phyloP scores from a whole-genome alignment of 2,329 filamentous ascomycete genomes.

The Drechmeria coniospora region DNA sequence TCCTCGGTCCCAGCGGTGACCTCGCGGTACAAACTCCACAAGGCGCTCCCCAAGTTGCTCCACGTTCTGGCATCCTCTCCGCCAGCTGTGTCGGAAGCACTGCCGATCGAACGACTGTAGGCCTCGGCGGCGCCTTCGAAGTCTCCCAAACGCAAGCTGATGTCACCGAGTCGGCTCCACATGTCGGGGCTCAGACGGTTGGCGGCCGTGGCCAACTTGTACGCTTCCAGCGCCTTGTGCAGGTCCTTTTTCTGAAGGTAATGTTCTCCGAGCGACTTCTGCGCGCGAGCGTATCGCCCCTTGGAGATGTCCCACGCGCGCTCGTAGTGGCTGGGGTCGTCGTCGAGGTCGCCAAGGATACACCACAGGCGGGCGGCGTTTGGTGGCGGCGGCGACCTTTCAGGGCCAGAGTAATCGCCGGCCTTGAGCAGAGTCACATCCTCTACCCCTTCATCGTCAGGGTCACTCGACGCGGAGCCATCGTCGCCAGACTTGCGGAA shows the following conservation, averaged over 20 bases:
- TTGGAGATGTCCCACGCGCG: slow-evolving; percentile 80
- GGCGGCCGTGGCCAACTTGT: slow-evolving; percentile 58
- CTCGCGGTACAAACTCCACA: slow-evolving; percentile 54
- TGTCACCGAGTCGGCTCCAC: slow-evolving; percentile 86
- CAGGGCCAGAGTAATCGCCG: slow-evolving; percentile 41
- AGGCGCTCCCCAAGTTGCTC: slow-evolving; percentile 81
- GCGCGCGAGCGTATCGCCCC: slow-evolving; percentile 68
- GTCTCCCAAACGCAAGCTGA: slow-evolving; percentile 59
- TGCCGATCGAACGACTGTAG: slow-evolving; percentile 66
- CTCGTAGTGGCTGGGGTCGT: slow-evolving; percentile 59
- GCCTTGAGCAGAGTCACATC: slow-evolving; percentile 42
- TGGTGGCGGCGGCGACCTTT: slow-evolving; percentile 52
- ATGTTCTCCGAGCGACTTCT: slow-evolving; percentile 70
- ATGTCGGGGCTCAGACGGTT: slow-evolving; percentile 70
- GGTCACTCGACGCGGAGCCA: slow-evolving; percentile 16
- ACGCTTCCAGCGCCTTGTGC: slow-evolving; percentile 58
- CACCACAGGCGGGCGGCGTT: slow-evolving; percentile 84
- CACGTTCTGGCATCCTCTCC: slow-evolving; percentile 84
- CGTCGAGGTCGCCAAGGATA: slow-evolving; percentile 81
- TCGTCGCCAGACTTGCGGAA: slow-evolving; percentile 45
- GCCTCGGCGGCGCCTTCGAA: slow-evolving; percentile 71
- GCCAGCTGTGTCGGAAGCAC: slow-evolving; percentile 44
- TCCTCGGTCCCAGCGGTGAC: slow-evolving; percentile 20
- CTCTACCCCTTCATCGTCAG: slow-evolving; percentile 34
- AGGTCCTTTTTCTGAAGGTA: slow-evolving; percentile 54